These are phyloP conservation scores for Cryptococcus wingfieldii DNA, from an alignment of 1,284 basidiomycete species.

Conservation along the genomic window DNA sequence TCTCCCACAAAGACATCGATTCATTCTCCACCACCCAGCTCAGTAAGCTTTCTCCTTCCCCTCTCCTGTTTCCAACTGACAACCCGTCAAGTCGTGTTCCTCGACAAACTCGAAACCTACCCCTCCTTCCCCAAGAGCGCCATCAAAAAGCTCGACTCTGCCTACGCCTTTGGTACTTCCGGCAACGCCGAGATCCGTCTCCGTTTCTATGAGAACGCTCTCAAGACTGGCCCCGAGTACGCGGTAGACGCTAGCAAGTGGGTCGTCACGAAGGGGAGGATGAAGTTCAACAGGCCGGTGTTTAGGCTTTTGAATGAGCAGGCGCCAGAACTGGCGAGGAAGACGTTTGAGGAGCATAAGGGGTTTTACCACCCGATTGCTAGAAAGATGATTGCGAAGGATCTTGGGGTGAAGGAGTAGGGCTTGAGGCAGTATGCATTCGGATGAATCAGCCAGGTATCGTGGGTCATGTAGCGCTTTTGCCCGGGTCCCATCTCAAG, in stretches of 20 bases:
- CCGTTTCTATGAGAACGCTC: constrained; percentile 53
- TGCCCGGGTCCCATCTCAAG: too few species aligned
- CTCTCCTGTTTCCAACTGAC: background rate
- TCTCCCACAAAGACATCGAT: constrained; percentile 41
- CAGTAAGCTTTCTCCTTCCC: constrained; percentile 13
- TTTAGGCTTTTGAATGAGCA: constrained; percentile 51
- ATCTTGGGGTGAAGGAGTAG: constrained; percentile 33
- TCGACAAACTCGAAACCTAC: constrained; percentile 50
- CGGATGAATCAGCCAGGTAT: too few species aligned
- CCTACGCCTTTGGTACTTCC: constrained; percentile 47
- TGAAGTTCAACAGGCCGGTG: constrained; percentile 52
- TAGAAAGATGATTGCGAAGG: constrained; percentile 48
- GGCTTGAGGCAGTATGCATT: background rate
- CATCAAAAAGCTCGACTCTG: constrained; percentile 47
- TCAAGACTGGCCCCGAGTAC: constrained; percentile 50
- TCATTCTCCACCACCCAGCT: constrained; percentile 43
- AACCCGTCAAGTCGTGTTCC: constrained; percentile 47
- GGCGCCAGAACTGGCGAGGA: constrained; percentile 49
- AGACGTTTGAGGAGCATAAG: constrained; percentile 51
- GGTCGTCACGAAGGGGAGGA: constrained; percentile 52
- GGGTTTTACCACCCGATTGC: constrained; percentile 53
- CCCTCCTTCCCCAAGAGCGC: constrained; percentile 36
- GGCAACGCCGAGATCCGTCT: constrained; percentile 52
- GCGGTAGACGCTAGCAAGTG: constrained; percentile 51
- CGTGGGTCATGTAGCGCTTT: too few species aligned